Evolutionary conservation across 108 stramenopile species (phyloP), one percentile per base, ranked within the genome.

Genomic region (Conticribra weissflogii): DNA sequence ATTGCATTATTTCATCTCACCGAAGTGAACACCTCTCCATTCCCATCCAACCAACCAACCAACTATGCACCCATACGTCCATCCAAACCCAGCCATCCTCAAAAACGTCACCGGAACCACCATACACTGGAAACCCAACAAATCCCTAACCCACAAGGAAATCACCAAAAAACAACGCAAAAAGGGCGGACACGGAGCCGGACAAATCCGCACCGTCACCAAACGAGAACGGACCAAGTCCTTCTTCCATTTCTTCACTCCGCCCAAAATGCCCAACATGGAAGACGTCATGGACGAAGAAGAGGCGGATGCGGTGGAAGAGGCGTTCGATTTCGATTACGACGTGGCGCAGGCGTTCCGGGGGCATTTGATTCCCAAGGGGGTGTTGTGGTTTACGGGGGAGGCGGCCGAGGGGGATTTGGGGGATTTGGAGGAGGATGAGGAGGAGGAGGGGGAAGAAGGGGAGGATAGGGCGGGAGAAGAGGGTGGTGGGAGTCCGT

Each of bases 351-450:
- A 88, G 64, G 91, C 93, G 7, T 85, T 98, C 62, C 78, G 97
- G 36, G 82, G 81, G 24, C 87, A 96, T 47, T 68, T 98, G 54
- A 76, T 96, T 69, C 95, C 93, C 21, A 92, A 95, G 61, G 97
- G 95, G 34, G 88, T 96, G 0, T 47, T 87, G 27, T 98, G 96
- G 96, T 98, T 93, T 76, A 93, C 95, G 19, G 97, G 97, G 8
- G 87, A 94, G 65, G 92, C 87, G 16, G 36, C 78, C 55, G 80
- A 76, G 45, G 84, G 84, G 30, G 83, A 72, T 14, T 54, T 47
- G 14, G 63, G 59, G 54, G 65, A 49, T 24, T 54, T 55, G 51
- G 45, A 41, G 33, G 63, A 19, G 19, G 66, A 18, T 30, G 67
- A 68, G 32, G 55, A 50, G 5, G 62, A 56, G 23, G 66, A 52